Evolutionary conservation across 169 alveolate species (phyloP).

Genomic region (Plasmodium coatneyi): DNA sequence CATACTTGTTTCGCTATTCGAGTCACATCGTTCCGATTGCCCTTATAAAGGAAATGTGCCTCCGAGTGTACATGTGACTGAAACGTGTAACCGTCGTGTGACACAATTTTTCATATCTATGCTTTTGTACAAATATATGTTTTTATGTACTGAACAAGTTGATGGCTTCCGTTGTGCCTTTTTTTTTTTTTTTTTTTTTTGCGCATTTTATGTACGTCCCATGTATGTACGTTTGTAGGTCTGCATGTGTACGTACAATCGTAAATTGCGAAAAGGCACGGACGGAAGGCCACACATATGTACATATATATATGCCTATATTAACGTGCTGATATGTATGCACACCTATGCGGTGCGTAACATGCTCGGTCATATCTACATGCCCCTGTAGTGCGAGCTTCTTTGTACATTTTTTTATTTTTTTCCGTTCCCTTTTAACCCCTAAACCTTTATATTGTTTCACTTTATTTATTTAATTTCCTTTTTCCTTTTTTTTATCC

Average conservation of each 20-base stretch:
- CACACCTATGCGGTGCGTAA: not conserved
- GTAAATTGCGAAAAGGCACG: not conserved
- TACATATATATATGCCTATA: not conserved
- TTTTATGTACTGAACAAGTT: not conserved
- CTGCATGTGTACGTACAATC: not conserved
- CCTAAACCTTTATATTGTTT: not conserved
- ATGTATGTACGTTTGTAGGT: not conserved
- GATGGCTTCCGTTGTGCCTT: not conserved
- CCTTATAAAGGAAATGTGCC: not conserved
- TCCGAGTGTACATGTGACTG: not conserved
- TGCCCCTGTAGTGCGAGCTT: not conserved
- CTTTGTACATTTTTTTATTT: not conserved
- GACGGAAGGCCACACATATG: not conserved
- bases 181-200: no score
- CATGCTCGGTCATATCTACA: not conserved
- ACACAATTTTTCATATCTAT: not conserved
- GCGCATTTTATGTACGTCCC: not conserved
- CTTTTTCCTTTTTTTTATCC: conserved; percentile 3
- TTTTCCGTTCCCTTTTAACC: not conserved
- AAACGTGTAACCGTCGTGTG: not conserved
- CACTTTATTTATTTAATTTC: not conserved
- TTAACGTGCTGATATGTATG: not conserved
- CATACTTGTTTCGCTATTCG: not conserved
- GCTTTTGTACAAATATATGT: not conserved
- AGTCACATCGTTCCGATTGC: not conserved